Base-by-base conservation (phyloP, 2,329 filamentous ascomycete species). In the Colletotrichum falcatum region DNA sequence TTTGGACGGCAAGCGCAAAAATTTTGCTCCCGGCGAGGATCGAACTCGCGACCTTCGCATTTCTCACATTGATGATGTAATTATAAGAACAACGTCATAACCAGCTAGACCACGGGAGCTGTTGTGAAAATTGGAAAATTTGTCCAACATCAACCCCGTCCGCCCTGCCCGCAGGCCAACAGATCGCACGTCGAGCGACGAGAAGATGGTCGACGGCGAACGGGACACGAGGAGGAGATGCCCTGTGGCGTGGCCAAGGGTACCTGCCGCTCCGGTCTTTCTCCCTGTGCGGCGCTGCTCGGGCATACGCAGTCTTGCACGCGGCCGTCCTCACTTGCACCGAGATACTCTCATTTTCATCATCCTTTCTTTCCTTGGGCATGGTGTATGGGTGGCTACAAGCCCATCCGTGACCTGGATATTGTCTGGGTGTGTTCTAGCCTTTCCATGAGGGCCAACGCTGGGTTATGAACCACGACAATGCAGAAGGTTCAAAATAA, bases 71-170 rank as follows among this genome's bases (percentile, higher is more conserved):
- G 70, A 58, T 49, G 55, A 60, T 61, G 72, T 66, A 72, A 75
- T 71, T 78, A 78, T 78, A 78, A 77, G 76, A 76, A 77, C 76
- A 75, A 78, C 73, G 76, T 75, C 76, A 75, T 78, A 78, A 78
- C 77, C 76, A 77, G 77, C 76, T 78, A 74, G 76, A 76, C 77
- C 77, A 78, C 73, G 76, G 76, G 77, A 77, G 46, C 54, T 54
- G 54, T 61, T 66, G 46, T 5, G 1, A 3, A 33, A 12, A 23
- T 0, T 16, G 30, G 12, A 55, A 26, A 55, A 7, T 23, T 55
- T n/a, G 33, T 8, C 1, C 1, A 3, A 12, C 1, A 35, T 35
- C 1, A 26, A 55, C 5, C 14, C 11, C 53, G 5, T 12, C 1
- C 12, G 30, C 5, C 30, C 2, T 11, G 9, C 4, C 53, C n/a